Evolutionary conservation across 1,284 basidiomycete species (phyloP), one percentile per base, ranked within the genome.

Genomic region (Pseudomicrostroma phylloplanum): DNA sequence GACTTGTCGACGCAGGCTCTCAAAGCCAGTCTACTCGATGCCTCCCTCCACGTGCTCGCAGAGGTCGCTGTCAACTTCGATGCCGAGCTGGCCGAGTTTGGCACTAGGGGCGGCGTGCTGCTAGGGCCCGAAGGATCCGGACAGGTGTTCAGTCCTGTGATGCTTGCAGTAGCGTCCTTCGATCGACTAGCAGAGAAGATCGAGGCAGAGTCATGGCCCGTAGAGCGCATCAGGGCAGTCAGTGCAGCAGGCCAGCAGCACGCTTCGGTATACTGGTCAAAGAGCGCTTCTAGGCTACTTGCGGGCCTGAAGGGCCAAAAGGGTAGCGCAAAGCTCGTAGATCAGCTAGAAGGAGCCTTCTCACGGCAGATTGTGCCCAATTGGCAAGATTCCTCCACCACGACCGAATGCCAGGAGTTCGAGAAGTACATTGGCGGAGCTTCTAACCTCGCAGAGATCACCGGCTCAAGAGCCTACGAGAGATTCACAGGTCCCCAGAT

Each of bases 381-480:
- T 75, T 93, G 91, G 91, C 91, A 93, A 80, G 91, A 93, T 80
- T 91, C 89, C 0, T 91, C 89, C 0, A 93, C 91, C 0, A 86
- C 85, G 0, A 78, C 81, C 40, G 89, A 92, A 69, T 93, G 91
- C 72, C 81, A 81, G 56, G 84, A 83, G 57, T 81, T 92, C 46
- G 89, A 91, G 72, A 82, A 40, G 26, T 2, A 7, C 13, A 9
- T 59, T 6, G 61, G 57, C 21, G 89, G 90, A 6, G 80, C 87
- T 0, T 86, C 88, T 62, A 83, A 80, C 6, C 82, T 93, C 11
- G 87, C 90, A 0, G 84, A 87, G 72, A 80, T 89, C 7, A 90
- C 89, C 1, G 91, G 91, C 3, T 90, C 89, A 71, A 83, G 87
- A 56, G 91, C 90, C 0, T 91, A 93, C 75, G 89, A 91, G 69